Evolutionary conservation across 345 rosid species (phyloP).

Genomic region (Corchorus olitorius): DNA sequence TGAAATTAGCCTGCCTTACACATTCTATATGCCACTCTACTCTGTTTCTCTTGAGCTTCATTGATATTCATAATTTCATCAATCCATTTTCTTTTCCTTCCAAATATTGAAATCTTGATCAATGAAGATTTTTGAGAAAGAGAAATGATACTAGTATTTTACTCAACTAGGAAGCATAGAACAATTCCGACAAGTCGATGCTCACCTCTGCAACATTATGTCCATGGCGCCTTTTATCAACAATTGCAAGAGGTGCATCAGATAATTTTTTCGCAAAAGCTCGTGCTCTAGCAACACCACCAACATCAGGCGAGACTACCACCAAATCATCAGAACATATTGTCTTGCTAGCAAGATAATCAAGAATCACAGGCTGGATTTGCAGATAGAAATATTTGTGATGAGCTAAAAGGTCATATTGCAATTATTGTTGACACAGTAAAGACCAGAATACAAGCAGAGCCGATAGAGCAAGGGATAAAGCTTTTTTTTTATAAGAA

Average conservation of each 20-base stretch:
- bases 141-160: neutral
- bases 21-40: neutral
- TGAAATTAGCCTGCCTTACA: neutral
- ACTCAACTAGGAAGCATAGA: neutral
- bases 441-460: neutral
- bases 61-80: neutral
- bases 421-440: neutral
- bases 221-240: constrained; percentile 94
- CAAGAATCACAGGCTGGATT: constrained; percentile 90
- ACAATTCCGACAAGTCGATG: neutral
- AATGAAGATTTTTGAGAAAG: neutral
- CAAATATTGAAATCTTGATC: neutral
- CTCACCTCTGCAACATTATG: constrained; percentile 97
- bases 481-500: neutral
- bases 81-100: neutral
- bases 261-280: constrained; percentile 93
- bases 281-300: constrained; percentile 97
- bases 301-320: constrained; percentile 98
- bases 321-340: constrained; percentile 87
- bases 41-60: neutral
- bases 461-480: neutral
- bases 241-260: constrained; percentile 97
- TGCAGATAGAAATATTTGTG: constrained; percentile 9
- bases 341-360: constrained; percentile 92
- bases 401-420: constrained; percentile 9